phyloP scores from a whole-genome alignment of 1,139 yeast genomes.

The Kodamaea suecica region DNA sequence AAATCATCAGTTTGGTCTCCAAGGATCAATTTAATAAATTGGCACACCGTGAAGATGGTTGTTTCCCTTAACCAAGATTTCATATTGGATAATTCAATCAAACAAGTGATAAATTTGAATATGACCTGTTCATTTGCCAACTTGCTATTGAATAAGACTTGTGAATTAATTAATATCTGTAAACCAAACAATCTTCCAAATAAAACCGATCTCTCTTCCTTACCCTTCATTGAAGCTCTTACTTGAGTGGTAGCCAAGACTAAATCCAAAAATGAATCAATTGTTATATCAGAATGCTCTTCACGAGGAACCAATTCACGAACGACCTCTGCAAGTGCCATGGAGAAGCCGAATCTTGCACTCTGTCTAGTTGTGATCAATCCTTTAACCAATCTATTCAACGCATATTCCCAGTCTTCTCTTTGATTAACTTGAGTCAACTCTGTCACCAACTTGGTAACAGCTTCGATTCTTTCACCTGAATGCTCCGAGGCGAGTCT shows the following conservation, averaged over 20 bases:
- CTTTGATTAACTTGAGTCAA: constrained; percentile 42
- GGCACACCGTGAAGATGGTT: constrained; percentile 66
- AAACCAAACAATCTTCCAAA: constrained; percentile 87
- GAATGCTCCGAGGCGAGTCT: constrained; percentile 74
- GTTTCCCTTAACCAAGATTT: constrained; percentile 91
- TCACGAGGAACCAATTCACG: constrained; percentile 40
- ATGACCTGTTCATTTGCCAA: constrained; percentile 28
- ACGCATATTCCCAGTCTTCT: constrained; percentile 79
- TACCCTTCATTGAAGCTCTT: constrained; percentile 62
- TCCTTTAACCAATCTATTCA: constrained; percentile 75
- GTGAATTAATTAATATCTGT: constrained; percentile 66
- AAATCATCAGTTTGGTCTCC: constrained; percentile 16
- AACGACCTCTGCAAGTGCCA: constrained; percentile 78
- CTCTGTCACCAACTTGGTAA: constrained; percentile 62
- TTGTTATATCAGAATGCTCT: constrained; percentile 31
- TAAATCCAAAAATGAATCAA: constrained; percentile 40
- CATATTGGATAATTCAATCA: constrained; percentile 56
- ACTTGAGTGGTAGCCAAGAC: constrained; percentile 41
- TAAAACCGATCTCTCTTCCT: constrained; percentile 73
- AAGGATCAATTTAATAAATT: constrained; percentile 30
- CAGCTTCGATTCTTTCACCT: constrained; percentile 69
- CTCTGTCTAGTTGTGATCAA: constrained; percentile 77
- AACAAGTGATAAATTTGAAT: constrained; percentile 37
- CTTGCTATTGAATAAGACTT: constrained; percentile 35
- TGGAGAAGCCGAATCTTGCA: constrained; percentile 84